phyloP scores from a whole-genome alignment of 1,139 yeast species.

The Geotrichum phurueaensis region DNA sequence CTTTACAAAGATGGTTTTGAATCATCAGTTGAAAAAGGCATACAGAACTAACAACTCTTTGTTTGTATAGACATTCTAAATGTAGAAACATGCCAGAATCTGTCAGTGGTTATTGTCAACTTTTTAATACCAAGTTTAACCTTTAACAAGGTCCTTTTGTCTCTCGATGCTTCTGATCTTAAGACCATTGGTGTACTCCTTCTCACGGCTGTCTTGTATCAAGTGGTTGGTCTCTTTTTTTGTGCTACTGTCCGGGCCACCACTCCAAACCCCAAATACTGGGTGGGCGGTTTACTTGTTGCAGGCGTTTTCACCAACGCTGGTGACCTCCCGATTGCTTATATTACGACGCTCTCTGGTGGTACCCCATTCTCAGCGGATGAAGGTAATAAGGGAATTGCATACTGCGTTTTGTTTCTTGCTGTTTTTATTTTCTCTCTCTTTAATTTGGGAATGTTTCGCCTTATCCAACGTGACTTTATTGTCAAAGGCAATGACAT shows the following conservation, averaged over 20 bases:
- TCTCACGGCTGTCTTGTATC: slow-evolving; percentile 52
- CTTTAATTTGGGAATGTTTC: slow-evolving; percentile 71
- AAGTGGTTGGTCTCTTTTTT: slow-evolving; percentile 30
- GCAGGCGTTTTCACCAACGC: slow-evolving; percentile 62
- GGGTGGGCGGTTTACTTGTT: slow-evolving; percentile 71
- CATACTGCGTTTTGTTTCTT: slow-evolving; percentile 74
- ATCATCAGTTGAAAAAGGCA: background rate
- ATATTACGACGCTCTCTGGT: slow-evolving; percentile 70
- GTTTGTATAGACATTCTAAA: slow-evolving; percentile 43
- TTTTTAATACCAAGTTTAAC: slow-evolving; percentile 74
- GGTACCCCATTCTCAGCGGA: slow-evolving; percentile 52
- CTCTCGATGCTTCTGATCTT: slow-evolving; percentile 65
- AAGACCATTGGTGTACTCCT: slow-evolving; percentile 69
- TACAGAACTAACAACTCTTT: background rate
- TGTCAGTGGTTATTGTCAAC: slow-evolving; percentile 65
- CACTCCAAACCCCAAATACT: slow-evolving; percentile 56
- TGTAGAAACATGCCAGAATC: slow-evolving; percentile 60
- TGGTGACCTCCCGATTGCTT: slow-evolving; percentile 85
- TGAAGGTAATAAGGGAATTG: slow-evolving; percentile 73
- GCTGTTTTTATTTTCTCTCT: slow-evolving; percentile 65
- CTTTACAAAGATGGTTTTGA: slow-evolving; percentile 41
- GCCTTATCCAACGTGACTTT: slow-evolving; percentile 68
- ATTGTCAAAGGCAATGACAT: slow-evolving; percentile 8
- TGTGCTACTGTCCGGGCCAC: slow-evolving; percentile 32
- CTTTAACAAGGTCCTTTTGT: slow-evolving; percentile 66